phyloP scores from a whole-genome alignment of 352 stramenopile genomes.

The Pythium sp. region DNA sequence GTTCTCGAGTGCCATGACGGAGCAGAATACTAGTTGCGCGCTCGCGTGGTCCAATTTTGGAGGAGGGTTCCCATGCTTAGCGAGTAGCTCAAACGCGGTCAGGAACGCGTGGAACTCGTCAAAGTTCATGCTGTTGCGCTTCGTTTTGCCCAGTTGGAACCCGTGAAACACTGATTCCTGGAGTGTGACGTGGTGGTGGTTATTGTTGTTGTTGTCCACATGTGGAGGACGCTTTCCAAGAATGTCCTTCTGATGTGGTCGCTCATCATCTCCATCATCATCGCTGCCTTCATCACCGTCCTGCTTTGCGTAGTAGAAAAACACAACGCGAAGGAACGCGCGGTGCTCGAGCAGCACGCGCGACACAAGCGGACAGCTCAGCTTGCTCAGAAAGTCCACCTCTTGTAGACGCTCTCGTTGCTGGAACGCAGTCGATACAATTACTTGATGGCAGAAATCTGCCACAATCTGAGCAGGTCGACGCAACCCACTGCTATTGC shows the following conservation, averaged over 20 bases:
- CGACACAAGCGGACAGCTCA: conserved; percentile 39
- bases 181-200: background rate
- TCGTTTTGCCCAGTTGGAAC: conserved; percentile 53
- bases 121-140: conserved; percentile 53
- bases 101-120: conserved; percentile 45
- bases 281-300: conserved; percentile 25
- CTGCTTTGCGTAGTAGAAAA: conserved; percentile 57
- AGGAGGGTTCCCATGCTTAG: background rate
- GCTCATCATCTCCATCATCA: background rate
- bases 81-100: conserved; percentile 27
- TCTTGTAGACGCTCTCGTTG: conserved; percentile 17
- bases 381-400: conserved; percentile 38
- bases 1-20: conserved; percentile 52
- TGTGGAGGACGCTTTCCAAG: background rate
- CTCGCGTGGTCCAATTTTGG: background rate
- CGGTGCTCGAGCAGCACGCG: conserved; percentile 53
- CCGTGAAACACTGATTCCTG: conserved; percentile 5
- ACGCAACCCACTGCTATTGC: background rate
- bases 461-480: conserved; percentile 36
- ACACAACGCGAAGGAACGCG: conserved; percentile 46
- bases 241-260: background rate
- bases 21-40: conserved; percentile 38
- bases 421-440: conserved; percentile 23
- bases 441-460: conserved; percentile 36
- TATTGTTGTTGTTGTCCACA: background rate